Evolutionary conservation across 495 filamentous ascomycete genomes (phyloP), one percentile per base, ranked within the genome.

Genomic region (Chaetomium fimeti): DNA sequence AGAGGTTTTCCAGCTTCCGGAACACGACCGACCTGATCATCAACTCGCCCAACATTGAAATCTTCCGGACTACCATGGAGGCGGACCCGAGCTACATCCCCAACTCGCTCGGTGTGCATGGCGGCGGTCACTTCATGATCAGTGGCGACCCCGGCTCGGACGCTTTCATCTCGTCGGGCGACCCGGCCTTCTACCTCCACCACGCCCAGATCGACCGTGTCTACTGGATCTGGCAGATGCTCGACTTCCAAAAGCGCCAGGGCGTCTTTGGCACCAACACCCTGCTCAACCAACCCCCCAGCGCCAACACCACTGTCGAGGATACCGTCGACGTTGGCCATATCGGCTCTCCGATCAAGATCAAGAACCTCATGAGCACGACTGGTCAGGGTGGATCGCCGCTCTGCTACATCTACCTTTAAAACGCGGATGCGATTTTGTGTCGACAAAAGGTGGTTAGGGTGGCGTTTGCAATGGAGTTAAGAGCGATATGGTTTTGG

Each of bases 181-280:
- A 91, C 62, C 88, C 88, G 8, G 81, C 78, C 15, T 91, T 91
- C 74, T 91, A 77, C 68, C 78, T 87, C 24, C 88, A 91, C 72
- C 89, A 91, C 71, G 81, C 76, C 20, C 83, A 84, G 81, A 76
- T 91, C 57, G 88, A 91, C 71, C 84, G 86, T 18, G 57, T 85
- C 5, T 91, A 82, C 78, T 88, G 85, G 83, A 85, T 86, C 28
- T 91, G 89, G 89, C 88, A 91, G 76, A 83, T 79, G 55, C 68
- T 83, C 58, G 81, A 90, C 66, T 71, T 77, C 24, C 56, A 67
- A 58, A 74, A 76, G 24, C 76, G 86, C 49, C 68, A 69, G 78
- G 64, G 77, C 73, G 27, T 77, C 85, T 64, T 76, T 73, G 25
- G 71, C 18, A 74, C 68, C 25, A 64, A 66, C 29, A 66, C 66